A percentile compares a stretch with the other conserved stretches of the same genome.
phyloP scores from a whole-genome alignment of 2,329 filamentous ascomycete genomes.

The Botrytis sinoallii region DNA sequence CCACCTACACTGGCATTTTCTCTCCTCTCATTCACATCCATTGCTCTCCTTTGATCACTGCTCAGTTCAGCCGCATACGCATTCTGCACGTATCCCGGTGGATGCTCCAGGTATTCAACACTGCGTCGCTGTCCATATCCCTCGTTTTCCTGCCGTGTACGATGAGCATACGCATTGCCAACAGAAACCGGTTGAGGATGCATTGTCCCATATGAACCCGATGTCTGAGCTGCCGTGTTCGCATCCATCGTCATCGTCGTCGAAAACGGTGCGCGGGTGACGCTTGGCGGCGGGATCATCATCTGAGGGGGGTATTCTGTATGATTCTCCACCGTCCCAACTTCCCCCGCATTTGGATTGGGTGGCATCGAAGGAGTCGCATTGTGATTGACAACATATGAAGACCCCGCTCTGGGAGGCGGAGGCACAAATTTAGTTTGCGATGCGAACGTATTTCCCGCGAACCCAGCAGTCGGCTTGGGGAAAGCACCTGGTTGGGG shows the following conservation, averaged over 20 bases:
- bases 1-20: slow-evolving; percentile 38
- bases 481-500: slow-evolving; percentile 59
- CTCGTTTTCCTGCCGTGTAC: background rate
- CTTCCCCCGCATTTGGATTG: background rate
- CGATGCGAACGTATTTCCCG: slow-evolving; percentile 18
- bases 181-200: slow-evolving; percentile 16
- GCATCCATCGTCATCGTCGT: slow-evolving; percentile 41
- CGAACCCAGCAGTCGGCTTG: slow-evolving; percentile 38
- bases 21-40: slow-evolving; percentile 24
- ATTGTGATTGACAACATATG: background rate
- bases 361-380: background rate
- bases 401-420: slow-evolving; percentile 48
- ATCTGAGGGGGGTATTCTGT: slow-evolving; percentile 38
- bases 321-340: background rate
- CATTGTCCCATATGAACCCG: background rate
- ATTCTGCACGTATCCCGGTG: slow-evolving; percentile 55
- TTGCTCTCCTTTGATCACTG: slow-evolving; percentile 43
- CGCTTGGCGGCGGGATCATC: slow-evolving; percentile 29
- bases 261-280: slow-evolving; percentile 44
- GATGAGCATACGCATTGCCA: background rate
- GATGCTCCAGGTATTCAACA: slow-evolving; percentile 37
- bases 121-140: background rate
- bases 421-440: slow-evolving; percentile 34
- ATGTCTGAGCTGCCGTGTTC: background rate
- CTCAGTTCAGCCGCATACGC: slow-evolving; percentile 50